phyloP scores from a whole-genome alignment of 2,329 filamentous ascomycete species.

The Cladobotryum protrusum region DNA sequence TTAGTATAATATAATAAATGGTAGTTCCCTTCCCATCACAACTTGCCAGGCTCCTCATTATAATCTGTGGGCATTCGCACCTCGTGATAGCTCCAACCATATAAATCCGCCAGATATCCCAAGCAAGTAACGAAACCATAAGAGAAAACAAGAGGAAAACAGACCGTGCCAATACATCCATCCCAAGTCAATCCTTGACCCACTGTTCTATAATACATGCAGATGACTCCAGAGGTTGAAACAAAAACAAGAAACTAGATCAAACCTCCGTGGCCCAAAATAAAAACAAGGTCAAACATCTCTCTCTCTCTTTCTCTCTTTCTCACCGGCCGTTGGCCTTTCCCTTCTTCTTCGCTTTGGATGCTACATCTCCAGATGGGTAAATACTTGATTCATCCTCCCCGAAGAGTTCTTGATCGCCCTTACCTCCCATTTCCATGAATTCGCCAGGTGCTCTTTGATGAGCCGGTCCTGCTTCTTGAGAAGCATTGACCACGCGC shows the following conservation, averaged over 20 bases:
- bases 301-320: not conserved
- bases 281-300: not conserved
- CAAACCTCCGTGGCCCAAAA: not conserved
- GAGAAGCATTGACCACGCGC: slow-evolving; percentile 31
- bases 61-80: not conserved
- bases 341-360: slow-evolving; percentile 24
- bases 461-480: slow-evolving; percentile 62
- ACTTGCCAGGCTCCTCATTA: not conserved
- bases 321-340: slow-evolving; percentile 20
- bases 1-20: not conserved
- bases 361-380: slow-evolving; percentile 26
- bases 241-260: slow-evolving; percentile 4
- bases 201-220: slow-evolving; percentile 10
- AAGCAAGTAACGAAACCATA: not conserved
- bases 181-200: slow-evolving; percentile 5
- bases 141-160: not conserved
- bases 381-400: slow-evolving; percentile 53
- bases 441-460: slow-evolving; percentile 69
- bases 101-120: slow-evolving; percentile 6
- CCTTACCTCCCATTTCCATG: slow-evolving; percentile 76
- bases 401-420: slow-evolving; percentile 71
- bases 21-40: not conserved
- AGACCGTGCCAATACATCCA: slow-evolving; percentile 5
- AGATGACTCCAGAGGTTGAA: slow-evolving; percentile 5
- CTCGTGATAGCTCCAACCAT: too few species aligned